Conservation (phyloP, 345 rosid genomes). For the Salix dunnii region DNA sequence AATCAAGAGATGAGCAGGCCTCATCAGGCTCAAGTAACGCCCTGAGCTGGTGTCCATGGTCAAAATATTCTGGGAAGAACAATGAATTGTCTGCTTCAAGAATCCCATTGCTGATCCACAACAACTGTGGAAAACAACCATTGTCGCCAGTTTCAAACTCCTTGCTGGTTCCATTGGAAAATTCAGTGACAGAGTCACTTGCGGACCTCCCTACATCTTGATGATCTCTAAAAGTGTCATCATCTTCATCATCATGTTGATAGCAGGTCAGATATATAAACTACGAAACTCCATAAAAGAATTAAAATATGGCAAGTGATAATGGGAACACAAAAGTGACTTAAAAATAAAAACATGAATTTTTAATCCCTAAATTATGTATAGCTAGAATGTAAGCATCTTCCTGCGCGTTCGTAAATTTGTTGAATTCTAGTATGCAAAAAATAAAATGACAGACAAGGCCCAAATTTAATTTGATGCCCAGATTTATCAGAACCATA, state of each 20-base stretch:
- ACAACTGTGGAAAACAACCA: constrained; percentile 24
- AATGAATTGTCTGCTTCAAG: constrained; percentile 37
- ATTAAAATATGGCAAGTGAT: not conserved
- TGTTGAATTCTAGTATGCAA: not conserved
- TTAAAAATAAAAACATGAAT: not conserved
- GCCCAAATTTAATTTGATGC: not conserved
- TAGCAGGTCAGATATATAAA: constrained; percentile 18
- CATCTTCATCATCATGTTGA: constrained; percentile 25
- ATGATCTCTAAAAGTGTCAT: constrained; percentile 12
- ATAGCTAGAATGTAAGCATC: not conserved
- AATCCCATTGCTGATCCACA: constrained; percentile 27
- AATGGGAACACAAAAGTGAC: not conserved
- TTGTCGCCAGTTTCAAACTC: constrained; percentile 21
- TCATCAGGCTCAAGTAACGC: constrained; percentile 34
- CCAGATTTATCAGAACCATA: not conserved
- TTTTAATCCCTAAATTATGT: not conserved
- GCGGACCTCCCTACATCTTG: constrained; percentile 23
- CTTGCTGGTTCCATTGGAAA: constrained; percentile 12
- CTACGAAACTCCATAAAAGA: not conserved
- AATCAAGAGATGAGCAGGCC: constrained; percentile 30
- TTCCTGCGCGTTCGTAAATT: not conserved
- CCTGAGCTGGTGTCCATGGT: constrained; percentile 25
- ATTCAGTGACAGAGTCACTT: constrained; percentile 7
- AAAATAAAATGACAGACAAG: not conserved
- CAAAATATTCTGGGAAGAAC: constrained; percentile 44